Percentiles rank a stretch among this genome's conserved stretches.
Evolutionary conservation across 2,329 filamentous ascomycete genomes (phyloP).

Genomic region (Trichophyton verrucosum): DNA sequence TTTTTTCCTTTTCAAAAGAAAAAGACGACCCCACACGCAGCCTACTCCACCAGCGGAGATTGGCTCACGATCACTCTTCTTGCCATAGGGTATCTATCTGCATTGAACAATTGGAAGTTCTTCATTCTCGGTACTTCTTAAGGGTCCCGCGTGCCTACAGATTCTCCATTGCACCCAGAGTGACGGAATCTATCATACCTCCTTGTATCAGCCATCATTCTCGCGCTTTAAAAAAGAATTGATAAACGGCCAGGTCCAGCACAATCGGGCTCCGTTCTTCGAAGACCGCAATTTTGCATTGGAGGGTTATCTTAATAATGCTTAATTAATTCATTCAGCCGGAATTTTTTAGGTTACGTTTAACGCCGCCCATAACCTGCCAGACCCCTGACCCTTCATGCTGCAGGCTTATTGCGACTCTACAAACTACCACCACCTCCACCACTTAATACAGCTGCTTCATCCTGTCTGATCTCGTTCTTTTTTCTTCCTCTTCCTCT

Average conservation of each 20-base stretch:
- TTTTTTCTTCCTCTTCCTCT: neutral
- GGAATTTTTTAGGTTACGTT: constrained; percentile 6
- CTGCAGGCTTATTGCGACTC: constrained; percentile 9
- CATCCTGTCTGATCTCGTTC: neutral
- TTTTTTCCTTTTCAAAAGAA: neutral
- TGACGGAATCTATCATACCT: neutral
- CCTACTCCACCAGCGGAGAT: constrained; percentile 3
- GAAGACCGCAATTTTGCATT: neutral
- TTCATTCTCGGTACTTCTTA: constrained; percentile 1
- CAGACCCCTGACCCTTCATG: constrained; percentile 9
- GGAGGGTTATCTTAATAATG: constrained; percentile 3
- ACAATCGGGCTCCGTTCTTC: neutral
- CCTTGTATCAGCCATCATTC: neutral
- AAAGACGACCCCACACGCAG: constrained; percentile 1
- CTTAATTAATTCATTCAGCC: constrained; percentile 6
- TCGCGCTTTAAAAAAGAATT: neutral
- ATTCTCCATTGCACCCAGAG: neutral
- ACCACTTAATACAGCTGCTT: constrained; percentile 3
- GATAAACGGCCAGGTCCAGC: neutral
- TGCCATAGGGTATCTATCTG: neutral
- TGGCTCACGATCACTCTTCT: constrained; percentile 4
- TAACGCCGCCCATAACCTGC: constrained; percentile 11
- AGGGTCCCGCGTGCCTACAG: neutral
- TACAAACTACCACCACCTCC: constrained; percentile 7
- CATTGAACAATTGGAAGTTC: neutral